Evolutionary conservation across 306 rosid species (phyloP).

Genomic region (Malus sieversii): DNA sequence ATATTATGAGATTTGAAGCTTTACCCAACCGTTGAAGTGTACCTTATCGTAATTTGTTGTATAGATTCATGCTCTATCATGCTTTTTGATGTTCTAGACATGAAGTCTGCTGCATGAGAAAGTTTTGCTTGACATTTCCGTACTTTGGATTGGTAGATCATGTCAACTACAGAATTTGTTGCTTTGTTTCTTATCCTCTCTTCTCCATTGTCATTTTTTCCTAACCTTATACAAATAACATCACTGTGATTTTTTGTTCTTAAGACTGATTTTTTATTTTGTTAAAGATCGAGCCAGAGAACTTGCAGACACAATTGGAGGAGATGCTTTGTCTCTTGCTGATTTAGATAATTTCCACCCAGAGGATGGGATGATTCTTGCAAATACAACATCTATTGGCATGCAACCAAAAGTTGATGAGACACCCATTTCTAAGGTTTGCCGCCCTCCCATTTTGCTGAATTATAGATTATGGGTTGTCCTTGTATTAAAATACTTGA

Average conservation of each 20-base stretch:
- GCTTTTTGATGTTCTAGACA: neutral
- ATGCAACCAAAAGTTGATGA: slow-evolving; percentile 89
- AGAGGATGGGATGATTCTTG: slow-evolving; percentile 89
- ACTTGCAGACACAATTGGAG: slow-evolving; percentile 72
- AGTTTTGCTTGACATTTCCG: neutral
- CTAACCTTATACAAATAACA: neutral
- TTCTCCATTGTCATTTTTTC: neutral
- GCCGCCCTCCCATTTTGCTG: slow-evolving; percentile 12
- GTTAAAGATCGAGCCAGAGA: slow-evolving; percentile 75
- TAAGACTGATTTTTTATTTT: neutral
- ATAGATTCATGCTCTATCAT: neutral
- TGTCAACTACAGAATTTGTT: neutral
- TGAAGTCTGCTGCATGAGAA: neutral
- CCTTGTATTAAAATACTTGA: slow-evolving; percentile 4
- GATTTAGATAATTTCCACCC: slow-evolving; percentile 68
- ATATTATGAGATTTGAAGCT: neutral
- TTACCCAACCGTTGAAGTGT: neutral
- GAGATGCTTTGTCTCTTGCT: slow-evolving; percentile 66
- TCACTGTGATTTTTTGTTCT: neutral
- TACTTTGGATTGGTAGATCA: neutral
- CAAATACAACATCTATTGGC: slow-evolving; percentile 87
- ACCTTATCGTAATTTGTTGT: neutral
- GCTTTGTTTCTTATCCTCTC: neutral
- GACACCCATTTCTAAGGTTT: slow-evolving; percentile 82
- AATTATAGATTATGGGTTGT: neutral